Percentiles rank a stretch among this genome's conserved stretches.
These are phyloP conservation scores for Fusarium kyushuense DNA, from an alignment of 2,329 filamentous ascomycete species.

Conservation along the genomic window DNA sequence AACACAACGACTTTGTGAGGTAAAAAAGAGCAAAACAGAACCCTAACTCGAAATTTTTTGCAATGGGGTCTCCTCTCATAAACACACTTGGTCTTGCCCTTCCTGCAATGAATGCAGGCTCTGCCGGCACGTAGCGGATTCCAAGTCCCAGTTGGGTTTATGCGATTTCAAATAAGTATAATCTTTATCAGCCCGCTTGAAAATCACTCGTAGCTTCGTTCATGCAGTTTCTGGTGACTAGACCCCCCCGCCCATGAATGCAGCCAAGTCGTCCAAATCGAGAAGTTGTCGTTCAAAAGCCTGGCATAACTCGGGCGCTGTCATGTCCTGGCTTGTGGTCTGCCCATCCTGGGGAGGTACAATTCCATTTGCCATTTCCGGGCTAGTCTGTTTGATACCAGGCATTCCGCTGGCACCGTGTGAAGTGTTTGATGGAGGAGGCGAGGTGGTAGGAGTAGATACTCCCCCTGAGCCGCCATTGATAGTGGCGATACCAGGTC, in stretches of 20 bases:
- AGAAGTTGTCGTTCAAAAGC: constrained; percentile 71
- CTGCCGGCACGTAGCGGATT: no score
- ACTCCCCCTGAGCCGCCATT: constrained; percentile 66
- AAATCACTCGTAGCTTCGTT: constrained; percentile 22
- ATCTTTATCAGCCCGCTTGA: constrained; percentile 22
- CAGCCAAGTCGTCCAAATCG: constrained; percentile 70
- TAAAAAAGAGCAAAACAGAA: constrained; percentile 6
- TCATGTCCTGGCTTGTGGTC: constrained; percentile 65
- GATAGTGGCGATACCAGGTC: constrained; percentile 68
- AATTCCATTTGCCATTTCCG: constrained; percentile 51
- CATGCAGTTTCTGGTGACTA: constrained; percentile 43
- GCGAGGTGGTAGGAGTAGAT: constrained; percentile 62
- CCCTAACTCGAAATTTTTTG: no score
- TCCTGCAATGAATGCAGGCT: no score
- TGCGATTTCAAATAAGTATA: background rate
- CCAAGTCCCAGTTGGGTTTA: no score
- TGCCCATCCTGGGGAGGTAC: constrained; percentile 51
- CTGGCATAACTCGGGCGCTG: constrained; percentile 67
- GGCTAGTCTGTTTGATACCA: constrained; percentile 55
- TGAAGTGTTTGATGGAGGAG: constrained; percentile 50
- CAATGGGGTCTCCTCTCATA: no score
- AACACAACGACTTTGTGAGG: constrained; percentile 1
- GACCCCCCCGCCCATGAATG: constrained; percentile 73
- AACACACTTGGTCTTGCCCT: no score
- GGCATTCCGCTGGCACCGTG: constrained; percentile 43